Conservation (phyloP, 345 rosid species). For the Euphorbia peplus region DNA sequence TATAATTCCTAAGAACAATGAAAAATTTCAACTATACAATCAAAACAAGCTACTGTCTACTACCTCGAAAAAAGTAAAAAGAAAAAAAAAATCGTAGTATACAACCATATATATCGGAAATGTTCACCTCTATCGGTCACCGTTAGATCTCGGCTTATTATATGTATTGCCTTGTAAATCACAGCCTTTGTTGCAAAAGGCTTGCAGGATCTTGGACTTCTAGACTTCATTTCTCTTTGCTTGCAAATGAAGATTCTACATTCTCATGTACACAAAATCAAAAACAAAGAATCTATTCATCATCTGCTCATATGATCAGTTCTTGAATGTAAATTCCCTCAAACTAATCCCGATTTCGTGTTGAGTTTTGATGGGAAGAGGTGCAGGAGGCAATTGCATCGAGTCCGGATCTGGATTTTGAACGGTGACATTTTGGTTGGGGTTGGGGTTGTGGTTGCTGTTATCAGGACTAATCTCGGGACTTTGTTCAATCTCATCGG, state of each 20-base stretch:
- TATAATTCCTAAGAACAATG: neutral
- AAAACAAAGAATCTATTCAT: too few relatives aligned
- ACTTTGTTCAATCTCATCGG: slow-evolving; percentile 8
- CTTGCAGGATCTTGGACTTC: neutral
- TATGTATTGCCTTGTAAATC: too few relatives aligned
- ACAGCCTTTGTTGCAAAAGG: neutral
- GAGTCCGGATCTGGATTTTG: slow-evolving; percentile 13
- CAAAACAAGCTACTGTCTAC: neutral
- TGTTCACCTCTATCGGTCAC: too few relatives aligned
- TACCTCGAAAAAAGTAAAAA: too few relatives aligned
- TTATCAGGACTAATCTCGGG: slow-evolving; percentile 6
- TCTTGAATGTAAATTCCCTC: slow-evolving; percentile 22
- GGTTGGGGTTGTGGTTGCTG: slow-evolving; percentile 31
- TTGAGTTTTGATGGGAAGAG: slow-evolving; percentile 19
- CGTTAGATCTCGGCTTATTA: too few relatives aligned
- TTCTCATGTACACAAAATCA: too few relatives aligned
- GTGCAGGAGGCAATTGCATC: slow-evolving; percentile 21
- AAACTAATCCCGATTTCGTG: slow-evolving; percentile 17
- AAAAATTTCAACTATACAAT: neutral
- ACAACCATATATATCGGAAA: neutral
- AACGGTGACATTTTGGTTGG: slow-evolving; percentile 17
- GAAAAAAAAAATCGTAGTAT: neutral
- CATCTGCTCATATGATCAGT: neutral
- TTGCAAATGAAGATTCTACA: neutral
- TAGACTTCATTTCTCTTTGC: too few relatives aligned